These are phyloP conservation scores for Populus euphratica DNA, from an alignment of 345 rosid genomes.

Conservation along the genomic window DNA sequence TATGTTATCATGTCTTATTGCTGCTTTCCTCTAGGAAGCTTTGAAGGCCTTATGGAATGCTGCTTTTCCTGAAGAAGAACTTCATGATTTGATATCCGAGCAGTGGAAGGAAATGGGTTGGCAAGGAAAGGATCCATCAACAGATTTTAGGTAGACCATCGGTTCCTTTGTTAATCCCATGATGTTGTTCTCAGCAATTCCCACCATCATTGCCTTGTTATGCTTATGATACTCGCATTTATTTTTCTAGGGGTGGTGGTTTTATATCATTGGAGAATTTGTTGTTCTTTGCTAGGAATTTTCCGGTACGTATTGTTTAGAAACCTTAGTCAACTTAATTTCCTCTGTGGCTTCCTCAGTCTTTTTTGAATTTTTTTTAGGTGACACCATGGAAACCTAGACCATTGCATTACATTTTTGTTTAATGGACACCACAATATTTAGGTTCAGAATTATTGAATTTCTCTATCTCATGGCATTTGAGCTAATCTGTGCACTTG, in stretches of 20 bases:
- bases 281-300: conserved; percentile 76
- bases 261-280: conserved; percentile 96
- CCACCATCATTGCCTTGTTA: background rate
- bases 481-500: background rate
- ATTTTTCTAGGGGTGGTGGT: conserved; percentile 89
- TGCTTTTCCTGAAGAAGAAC: conserved; percentile 92
- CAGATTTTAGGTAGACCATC: conserved; percentile 78
- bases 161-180: background rate
- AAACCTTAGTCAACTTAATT: background rate
- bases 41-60: conserved; percentile 82
- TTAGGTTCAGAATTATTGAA: background rate
- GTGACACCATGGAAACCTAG: background rate
- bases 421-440: background rate
- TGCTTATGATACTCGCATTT: conserved; percentile 14
- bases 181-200: conserved; percentile 1
- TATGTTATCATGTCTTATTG: conserved; percentile 4
- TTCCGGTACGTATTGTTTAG: conserved; percentile 52
- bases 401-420: background rate
- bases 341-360: background rate
- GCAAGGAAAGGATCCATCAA: conserved; percentile 99
- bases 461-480: background rate
- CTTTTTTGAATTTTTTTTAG: background rate
- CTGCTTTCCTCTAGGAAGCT: conserved; percentile 61
- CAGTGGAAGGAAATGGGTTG: conserved; percentile 99
- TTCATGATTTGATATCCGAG: conserved; percentile 79